Evolutionary conservation across 208 protist species (phyloP), one percentile per base, ranked within the genome.

Genomic region (Angomonas desouzai): DNA sequence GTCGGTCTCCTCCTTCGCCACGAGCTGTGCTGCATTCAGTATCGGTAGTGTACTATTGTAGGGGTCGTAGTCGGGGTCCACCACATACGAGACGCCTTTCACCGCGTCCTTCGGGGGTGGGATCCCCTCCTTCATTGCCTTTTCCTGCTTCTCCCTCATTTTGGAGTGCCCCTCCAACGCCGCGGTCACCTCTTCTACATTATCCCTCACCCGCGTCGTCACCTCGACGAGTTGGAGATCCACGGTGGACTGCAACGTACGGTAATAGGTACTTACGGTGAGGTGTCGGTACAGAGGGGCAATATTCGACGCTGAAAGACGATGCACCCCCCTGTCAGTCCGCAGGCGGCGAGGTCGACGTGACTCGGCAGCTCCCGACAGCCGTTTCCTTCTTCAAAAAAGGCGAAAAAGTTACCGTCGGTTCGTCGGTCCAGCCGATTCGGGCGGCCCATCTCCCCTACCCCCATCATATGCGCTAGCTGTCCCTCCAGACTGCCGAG

Each of bases 241-340:
- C 13, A 80, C 56, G 27, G 62, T 75, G 36, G 62, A 43, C 32
- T 22, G 33, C 18, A 76, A 47, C 33, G 76, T 70, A 4, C 27
- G 55, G 64, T 80, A 72, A 56, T 83, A 89, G 13, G 70, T 70
- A 27, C 75, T 38, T 7, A 85, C 62, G 34, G 30, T 64, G 48
- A 66, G 40, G 43, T 72, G 64, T 9, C 70, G 76, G 62, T 66
- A 74, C 1, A 79, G 27, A 2, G 62, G 68, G 0, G 78, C 65
- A n/a, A 83, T 49, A 6, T 66, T 47, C 63, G 67, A 30, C 59
- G 59, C 71, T 93, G 87, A 38, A 72, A 76, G 62, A 93, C 73
- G 16, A 93, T 30, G 0, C 85, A 70, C 10, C 78, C 75, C 22
- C 47, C 53, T 45, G 16, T 10, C 29, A 83, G 67, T 40, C 57